Conservation (phyloP, 176 grass and related monocot species). For the Oryza rufipogon region DNA sequence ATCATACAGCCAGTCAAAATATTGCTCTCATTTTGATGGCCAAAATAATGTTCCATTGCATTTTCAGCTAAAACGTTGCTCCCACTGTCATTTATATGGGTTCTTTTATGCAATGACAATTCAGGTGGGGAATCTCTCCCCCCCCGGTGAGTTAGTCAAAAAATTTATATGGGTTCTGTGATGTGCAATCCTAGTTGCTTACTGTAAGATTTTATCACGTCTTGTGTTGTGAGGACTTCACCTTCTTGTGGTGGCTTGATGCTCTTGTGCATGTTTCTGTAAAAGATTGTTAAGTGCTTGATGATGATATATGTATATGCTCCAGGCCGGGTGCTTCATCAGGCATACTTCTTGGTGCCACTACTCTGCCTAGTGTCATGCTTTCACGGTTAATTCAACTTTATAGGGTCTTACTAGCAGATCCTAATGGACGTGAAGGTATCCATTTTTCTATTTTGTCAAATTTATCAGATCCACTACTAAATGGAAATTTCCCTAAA, state of each 20-base stretch:
- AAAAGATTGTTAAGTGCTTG: background rate
- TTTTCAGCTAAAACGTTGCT: background rate
- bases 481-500: background rate
- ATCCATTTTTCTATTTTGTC: background rate
- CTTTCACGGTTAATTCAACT: slow-evolving; percentile 86
- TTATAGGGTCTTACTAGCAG: slow-evolving; percentile 48
- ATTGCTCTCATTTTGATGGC: background rate
- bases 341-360: slow-evolving; percentile 88
- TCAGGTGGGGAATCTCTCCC: no score
- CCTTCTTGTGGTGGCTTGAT: background rate
- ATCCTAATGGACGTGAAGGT: slow-evolving; percentile 69
- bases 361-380: slow-evolving; percentile 85
- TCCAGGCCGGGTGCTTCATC: slow-evolving; percentile 90
- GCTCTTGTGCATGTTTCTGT: slow-evolving; percentile 7
- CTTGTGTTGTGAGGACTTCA: background rate
- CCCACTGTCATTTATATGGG: background rate
- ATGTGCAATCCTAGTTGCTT: background rate
- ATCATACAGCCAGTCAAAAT: background rate
- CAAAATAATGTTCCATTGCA: background rate
- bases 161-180: background rate
- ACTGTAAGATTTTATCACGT: background rate
- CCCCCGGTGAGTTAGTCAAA: no score
- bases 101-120: no score
- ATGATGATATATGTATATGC: slow-evolving; percentile 16
- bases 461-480: background rate